Conservation (phyloP, 176 grass and related monocot species). For the Carex myosuroides region DNA sequence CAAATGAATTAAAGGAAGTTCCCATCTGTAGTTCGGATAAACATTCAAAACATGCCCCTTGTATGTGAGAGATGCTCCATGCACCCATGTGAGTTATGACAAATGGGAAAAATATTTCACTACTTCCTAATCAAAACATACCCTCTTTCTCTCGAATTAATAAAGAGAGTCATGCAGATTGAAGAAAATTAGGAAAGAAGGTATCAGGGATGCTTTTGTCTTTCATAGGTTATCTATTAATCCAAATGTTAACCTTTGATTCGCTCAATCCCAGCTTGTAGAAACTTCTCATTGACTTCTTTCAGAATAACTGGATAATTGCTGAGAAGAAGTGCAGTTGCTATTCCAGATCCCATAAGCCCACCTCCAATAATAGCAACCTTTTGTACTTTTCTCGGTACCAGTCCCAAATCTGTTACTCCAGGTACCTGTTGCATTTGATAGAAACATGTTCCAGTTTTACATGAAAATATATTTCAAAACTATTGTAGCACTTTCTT, state of each 20-base stretch:
- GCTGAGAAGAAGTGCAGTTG: conserved; percentile 72
- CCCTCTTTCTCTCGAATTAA: background rate
- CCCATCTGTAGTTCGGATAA: too few relatives aligned
- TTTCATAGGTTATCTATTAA: background rate
- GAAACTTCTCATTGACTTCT: conserved; percentile 82
- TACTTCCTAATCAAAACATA: background rate
- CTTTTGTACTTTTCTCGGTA: conserved; percentile 62
- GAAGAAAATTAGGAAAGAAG: background rate
- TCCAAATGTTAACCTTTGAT: conserved; percentile 51
- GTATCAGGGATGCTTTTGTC: background rate
- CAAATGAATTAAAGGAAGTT: background rate
- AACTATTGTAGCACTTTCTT: background rate
- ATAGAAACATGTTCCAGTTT: conserved; percentile 9
- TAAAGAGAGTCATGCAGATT: background rate
- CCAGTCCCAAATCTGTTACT: conserved; percentile 64
- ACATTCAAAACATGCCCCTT: background rate
- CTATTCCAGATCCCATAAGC: conserved; percentile 94
- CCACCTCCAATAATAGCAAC: conserved; percentile 84
- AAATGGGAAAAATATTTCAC: background rate
- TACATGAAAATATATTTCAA: conserved; percentile 19
- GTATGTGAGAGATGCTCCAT: background rate
- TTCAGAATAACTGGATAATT: conserved; percentile 84
- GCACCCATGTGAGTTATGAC: background rate
- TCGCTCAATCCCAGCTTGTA: conserved; percentile 63
- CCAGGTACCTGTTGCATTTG: conserved; percentile 58